Conservation (phyloP, 495 filamentous ascomycete species). For the Pseudomonodictys pantanalensis region DNA sequence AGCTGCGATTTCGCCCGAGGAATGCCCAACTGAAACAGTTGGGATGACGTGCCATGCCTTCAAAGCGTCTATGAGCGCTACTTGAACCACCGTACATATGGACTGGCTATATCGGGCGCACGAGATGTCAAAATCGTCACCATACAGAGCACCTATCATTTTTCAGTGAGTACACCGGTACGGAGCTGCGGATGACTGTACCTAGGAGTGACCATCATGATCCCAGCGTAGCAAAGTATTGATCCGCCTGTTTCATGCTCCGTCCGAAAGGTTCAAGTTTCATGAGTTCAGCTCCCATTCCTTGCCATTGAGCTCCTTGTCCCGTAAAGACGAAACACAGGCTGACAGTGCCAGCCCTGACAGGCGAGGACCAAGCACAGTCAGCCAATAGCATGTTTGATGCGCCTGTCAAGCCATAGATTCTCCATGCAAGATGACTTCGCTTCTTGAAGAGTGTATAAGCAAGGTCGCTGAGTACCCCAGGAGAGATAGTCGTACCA, state of each 20-base stretch:
- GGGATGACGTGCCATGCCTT: not conserved
- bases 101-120: constrained; percentile 36
- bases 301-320: constrained; percentile 44
- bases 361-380: too few relatives aligned
- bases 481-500: too few relatives aligned
- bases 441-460: constrained; percentile 2
- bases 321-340: constrained; percentile 47
- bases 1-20: constrained; percentile 27
- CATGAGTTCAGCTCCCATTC: constrained; percentile 42
- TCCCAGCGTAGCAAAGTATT: not conserved
- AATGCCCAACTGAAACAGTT: constrained; percentile 16
- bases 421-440: constrained; percentile 1
- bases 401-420: not conserved
- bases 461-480: constrained; percentile 3
- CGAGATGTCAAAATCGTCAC: too few relatives aligned
- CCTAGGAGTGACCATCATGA: constrained; percentile 22
- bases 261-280: constrained; percentile 30
- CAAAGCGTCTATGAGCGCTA: constrained; percentile 44
- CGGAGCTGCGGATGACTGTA: too few relatives aligned
- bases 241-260: constrained; percentile 7
- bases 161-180: too few relatives aligned
- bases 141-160: too few relatives aligned
- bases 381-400: too few relatives aligned
- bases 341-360: too few relatives aligned
- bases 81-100: constrained; percentile 45